A percentile compares a stretch with the other conserved stretches of the same genome.
Evolutionary conservation across 805 yeast species (phyloP).

Genomic region (Helenozyma baotianmanensis): DNA sequence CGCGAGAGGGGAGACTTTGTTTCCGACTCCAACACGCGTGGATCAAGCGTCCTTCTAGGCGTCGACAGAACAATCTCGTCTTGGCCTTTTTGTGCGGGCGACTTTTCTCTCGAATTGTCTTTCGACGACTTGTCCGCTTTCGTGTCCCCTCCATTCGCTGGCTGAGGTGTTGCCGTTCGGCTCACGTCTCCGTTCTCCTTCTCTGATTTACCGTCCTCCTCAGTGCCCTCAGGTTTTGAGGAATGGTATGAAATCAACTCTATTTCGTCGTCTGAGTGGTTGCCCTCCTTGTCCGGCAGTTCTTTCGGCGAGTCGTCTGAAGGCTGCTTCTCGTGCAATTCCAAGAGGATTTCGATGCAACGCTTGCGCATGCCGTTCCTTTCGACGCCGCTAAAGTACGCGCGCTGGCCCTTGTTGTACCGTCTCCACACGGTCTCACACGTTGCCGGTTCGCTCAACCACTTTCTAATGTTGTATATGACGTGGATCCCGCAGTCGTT

Average conservation of each 20-base stretch:
- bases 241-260: constrained; percentile 16
- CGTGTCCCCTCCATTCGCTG: too few species aligned
- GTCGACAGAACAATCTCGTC: too few species aligned
- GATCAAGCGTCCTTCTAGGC: too few species aligned
- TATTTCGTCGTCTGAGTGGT: constrained; percentile 18
- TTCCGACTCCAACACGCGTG: neutral
- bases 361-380: constrained; percentile 9
- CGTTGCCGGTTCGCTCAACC: constrained; percentile 44
- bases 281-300: constrained; percentile 4
- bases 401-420: constrained; percentile 7
- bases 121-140: too few species aligned
- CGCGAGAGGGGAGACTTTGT: neutral
- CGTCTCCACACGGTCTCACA: constrained; percentile 50
- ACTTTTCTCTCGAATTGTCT: neutral
- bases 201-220: too few species aligned
- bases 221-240: constrained; percentile 1
- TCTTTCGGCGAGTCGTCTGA: neutral
- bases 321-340: constrained; percentile 13
- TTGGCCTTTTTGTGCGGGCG: too few species aligned
- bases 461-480: constrained; percentile 62
- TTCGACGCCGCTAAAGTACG: constrained; percentile 9
- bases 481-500: constrained; percentile 96
- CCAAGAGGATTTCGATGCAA: constrained; percentile 11
- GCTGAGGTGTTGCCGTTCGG: too few species aligned
- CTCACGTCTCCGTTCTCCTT: too few species aligned